These are phyloP conservation scores for Parastagonospora avenae DNA, from an alignment of 2,329 filamentous ascomycete genomes.

Conservation along the genomic window DNA sequence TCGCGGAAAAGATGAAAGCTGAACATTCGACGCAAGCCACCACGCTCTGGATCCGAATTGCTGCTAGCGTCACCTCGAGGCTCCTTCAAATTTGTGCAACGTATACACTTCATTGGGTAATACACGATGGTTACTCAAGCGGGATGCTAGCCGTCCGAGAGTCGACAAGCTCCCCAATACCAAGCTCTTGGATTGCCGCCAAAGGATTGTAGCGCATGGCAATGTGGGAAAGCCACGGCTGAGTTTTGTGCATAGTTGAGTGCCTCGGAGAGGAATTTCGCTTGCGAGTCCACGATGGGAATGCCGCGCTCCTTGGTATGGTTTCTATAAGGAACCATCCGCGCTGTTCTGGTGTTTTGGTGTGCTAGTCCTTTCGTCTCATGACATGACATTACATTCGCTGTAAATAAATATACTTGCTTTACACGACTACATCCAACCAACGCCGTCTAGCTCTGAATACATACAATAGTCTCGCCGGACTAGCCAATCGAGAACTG, in stretches of 20 bases:
- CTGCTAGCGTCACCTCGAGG: slow-evolving; percentile 3
- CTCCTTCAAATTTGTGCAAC: slow-evolving; percentile 3
- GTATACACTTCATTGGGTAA: slow-evolving; percentile 4
- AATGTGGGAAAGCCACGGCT: slow-evolving; percentile 1
- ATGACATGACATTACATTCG: neutral
- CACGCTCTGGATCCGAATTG: slow-evolving; percentile 1
- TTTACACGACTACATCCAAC: neutral
- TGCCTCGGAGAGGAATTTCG: neutral
- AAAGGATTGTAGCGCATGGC: slow-evolving; percentile 1
- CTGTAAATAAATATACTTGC: neutral
- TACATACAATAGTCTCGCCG: no score
- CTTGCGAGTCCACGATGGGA: neutral
- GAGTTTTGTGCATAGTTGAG: neutral
- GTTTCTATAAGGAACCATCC: neutral
- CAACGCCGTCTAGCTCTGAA: no score
- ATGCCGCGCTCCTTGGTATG: neutral
- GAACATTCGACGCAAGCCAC: slow-evolving; percentile 10
- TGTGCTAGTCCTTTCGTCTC: neutral
- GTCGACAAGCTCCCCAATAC: neutral
- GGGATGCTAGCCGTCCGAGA: neutral
- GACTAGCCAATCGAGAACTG: neutral
- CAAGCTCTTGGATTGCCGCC: slow-evolving; percentile 2
- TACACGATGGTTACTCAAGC: slow-evolving; percentile 4
- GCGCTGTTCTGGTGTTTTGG: neutral
- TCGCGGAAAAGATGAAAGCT: slow-evolving; percentile 4